A percentile compares a stretch with the other conserved stretches of the same genome.
These are phyloP conservation scores for Colletotrichum cordylinicola DNA, from an alignment of 2,329 filamentous ascomycete genomes.

Conservation along the genomic window DNA sequence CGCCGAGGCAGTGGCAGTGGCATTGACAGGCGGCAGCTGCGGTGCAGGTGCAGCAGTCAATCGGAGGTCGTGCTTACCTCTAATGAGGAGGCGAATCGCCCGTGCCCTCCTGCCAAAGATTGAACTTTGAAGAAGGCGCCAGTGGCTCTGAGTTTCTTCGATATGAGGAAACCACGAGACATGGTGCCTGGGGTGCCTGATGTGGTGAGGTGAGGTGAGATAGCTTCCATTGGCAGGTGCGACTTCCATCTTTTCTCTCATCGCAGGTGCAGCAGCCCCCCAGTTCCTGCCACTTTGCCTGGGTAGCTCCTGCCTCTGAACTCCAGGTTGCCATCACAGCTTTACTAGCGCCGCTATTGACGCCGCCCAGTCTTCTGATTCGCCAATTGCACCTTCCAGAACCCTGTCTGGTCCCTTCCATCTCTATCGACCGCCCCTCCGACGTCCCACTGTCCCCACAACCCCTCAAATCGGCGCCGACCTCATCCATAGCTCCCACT, in stretches of 20 bases:
- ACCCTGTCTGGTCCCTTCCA: conserved; percentile 1
- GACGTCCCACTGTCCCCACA: neutral
- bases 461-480: neutral
- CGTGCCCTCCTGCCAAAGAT: conserved; percentile 1
- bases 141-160: neutral
- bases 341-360: conserved; percentile 6
- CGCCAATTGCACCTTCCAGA: conserved; percentile 14
- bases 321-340: neutral
- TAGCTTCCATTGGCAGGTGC: neutral
- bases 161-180: neutral
- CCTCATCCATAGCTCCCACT: neutral
- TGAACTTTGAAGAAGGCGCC: neutral
- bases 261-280: neutral
- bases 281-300: neutral
- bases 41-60: neutral
- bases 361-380: conserved; percentile 2
- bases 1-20: neutral
- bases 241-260: neutral
- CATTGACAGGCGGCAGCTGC: neutral
- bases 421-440: neutral
- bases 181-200: neutral
- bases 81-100: conserved; percentile 2
- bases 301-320: neutral
- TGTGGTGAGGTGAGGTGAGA: neutral
- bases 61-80: neutral